Base-by-base conservation (phyloP, 163 green algal genomes). In the Scenedesmus sp. region DNA sequence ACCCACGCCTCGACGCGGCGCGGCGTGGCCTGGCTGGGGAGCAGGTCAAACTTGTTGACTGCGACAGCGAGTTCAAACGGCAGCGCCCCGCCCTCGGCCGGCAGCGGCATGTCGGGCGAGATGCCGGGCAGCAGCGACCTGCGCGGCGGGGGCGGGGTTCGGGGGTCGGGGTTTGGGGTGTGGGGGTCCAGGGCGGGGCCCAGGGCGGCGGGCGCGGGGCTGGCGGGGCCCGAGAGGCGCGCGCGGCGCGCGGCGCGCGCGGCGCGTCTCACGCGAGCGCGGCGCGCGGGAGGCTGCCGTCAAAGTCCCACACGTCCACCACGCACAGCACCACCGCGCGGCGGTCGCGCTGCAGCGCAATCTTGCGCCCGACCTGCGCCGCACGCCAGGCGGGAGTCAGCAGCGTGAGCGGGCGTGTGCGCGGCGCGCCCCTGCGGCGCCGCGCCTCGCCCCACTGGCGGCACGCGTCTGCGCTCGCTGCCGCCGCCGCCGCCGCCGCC, bases 281-380 rank as follows among this genome's bases (percentile, higher is more conserved):
- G 20, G 48, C 47, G 15, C 93, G 82, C 0, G 96, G 96, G 63
- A 99, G 87, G n/a, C 91, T 97, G n/a, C 95, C 96, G 82, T 99
- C 96, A 88, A 98, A 99, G 87, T 99, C 96, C 29, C 87, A 89
- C 4, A 96, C 72, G 80, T 99, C 96, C 48, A 99, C 94, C 54
- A 99, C 93, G 34, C 87, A 83, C 62, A 98, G 78, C 77, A 99
- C 87, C 33, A 98, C 88, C 0, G 87, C 85, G 34, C 87, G 87
- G 22, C 88, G 78, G 70, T 91, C 93, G 71, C 86, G 92, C 56
- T 93, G 88, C 58, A 95, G 75, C 57, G 78, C 75, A 28, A 99
- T 95, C 78, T 94, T 96, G 22, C 80, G 80, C 20, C 94, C 94
- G 3, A 98, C 67, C 56, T 64, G 56, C 56, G n/a, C n/a, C n/a